Evolutionary conservation across 2,329 filamentous ascomycete genomes (phyloP).

Genomic region (Stachybotrys elegans): DNA sequence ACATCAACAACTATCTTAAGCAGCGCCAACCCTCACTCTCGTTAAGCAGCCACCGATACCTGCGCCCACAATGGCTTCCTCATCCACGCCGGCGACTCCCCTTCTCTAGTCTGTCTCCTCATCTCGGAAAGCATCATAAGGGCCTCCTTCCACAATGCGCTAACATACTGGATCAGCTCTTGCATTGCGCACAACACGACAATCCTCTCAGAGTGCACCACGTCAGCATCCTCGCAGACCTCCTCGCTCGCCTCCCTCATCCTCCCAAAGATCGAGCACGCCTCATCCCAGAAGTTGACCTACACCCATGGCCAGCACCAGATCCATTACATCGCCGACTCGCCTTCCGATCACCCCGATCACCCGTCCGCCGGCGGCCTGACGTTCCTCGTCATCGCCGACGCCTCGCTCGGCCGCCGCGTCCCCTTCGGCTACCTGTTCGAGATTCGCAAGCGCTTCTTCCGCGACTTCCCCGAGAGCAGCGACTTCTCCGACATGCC

Average conservation of each 20-base stretch:
- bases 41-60: too few species aligned
- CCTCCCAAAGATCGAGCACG: constrained; percentile 89
- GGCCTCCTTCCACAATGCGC: too few species aligned
- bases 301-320: constrained; percentile 89
- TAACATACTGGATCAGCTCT: constrained; percentile 59
- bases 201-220: constrained; percentile 89
- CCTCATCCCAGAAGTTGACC: constrained; percentile 77
- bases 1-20: too few species aligned
- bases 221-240: constrained; percentile 75
- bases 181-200: constrained; percentile 93
- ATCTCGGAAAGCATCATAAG: too few species aligned
- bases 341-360: constrained; percentile 59
- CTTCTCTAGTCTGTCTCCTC: constrained; percentile 70
- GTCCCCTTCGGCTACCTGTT: constrained; percentile 90
- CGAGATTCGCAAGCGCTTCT: constrained; percentile 85
- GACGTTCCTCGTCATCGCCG: constrained; percentile 87
- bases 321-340: constrained; percentile 92
- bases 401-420: constrained; percentile 74
- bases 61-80: constrained; percentile 65
- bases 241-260: constrained; percentile 88
- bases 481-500: constrained; percentile 75
- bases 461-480: constrained; percentile 55
- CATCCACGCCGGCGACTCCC: constrained; percentile 61
- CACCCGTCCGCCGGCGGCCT: constrained; percentile 68
- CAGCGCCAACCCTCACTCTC: too few species aligned